Evolutionary conservation across 2,329 filamentous ascomycete species (phyloP), one percentile per base, ranked within the genome.

Genomic region (Fusarium nanum): DNA sequence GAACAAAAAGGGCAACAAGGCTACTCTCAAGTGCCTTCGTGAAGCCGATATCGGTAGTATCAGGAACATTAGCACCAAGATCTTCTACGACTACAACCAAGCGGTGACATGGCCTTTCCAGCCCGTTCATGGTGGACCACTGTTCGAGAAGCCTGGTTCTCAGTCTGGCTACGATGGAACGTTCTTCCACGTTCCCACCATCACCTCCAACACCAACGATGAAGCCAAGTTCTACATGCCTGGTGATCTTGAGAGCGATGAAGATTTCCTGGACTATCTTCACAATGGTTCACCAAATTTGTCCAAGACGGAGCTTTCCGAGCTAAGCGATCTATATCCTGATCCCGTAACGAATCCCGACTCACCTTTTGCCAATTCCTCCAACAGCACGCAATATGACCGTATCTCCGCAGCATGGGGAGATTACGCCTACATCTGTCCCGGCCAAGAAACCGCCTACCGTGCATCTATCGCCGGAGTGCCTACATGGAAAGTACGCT

Each of bases 101-200:
- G 78, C 78, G 40, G 74, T 83, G 27, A 85, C 82, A 0, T 85
- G 83, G 83, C 83, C 84, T 0, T 86, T 83, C 73, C 84, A 85
- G 53, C 84, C 84, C 2, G 80, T 81, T 0, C 81, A 83, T 1
- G 82, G 82, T 0, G 83, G 83, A 0, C 81, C 81, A 0, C 60
- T 85, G 1, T 76, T 85, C 6, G 83, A 85, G 68, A 84, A 84
- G 56, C 77, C 80, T 7, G 84, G 83, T 20, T 85, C 83, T 0
- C 79, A 70, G 63, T 81, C 72, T 64, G 80, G 73, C 47, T 76
- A 76, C n/a, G 79, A 82, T 9, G 78, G 73, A 6, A 79, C 77
- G 2, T 82, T 82, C 60, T 78, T 77, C 61, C 76, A 77, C 20
- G 74, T 82, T 1, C 80, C 79, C 2, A 75, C 75, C 0, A 77